Evolutionary conservation across 768 basidiomycete genomes (phyloP), one percentile per base, ranked within the genome.

Genomic region (Epithele typhae): DNA sequence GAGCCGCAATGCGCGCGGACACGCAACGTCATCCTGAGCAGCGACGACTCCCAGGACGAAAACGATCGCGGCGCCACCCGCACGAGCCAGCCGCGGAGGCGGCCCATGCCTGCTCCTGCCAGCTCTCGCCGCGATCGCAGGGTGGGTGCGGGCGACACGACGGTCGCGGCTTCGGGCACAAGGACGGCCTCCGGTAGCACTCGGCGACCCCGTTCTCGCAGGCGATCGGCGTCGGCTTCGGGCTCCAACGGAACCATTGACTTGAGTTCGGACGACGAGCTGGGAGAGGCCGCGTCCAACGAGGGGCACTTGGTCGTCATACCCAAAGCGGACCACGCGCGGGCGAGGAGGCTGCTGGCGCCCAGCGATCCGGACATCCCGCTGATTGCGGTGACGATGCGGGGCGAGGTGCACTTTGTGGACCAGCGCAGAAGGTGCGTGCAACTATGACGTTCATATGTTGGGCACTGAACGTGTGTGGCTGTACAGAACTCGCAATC

Each of bases 321-420:
- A 3, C 63, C 63, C 4, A 61, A 57, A 40, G 47, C 60, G 17
- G 37, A 46, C 22, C 53, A 51, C 39, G 57, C 57, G 19, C 56
- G 56, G 23, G 60, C 51, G 7, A 55, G 64, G 40, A 47, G 64
- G 34, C 41, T 65, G 38, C 36, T 63, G 11, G 55, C 57, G 19
- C 57, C 61, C 19, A 18, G 34, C 11, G 43, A 55, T 24, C 25
- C 10, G 9, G 42, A 32, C 25, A 18, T 53, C n/a, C 62, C 59
- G 4, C 25, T 57, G 7, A 42, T 56, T 18, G 57, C 62, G 10
- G 49, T 63, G 5, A 49, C 58, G 22, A 64, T 65, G 62, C 53
- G 59, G 21, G 62, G 64, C 14, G 64, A 64, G 35, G 46, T 56
- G 9, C 58, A 61, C 43, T 62, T 61, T 42, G 55, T 65, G 25